phyloP scores from a whole-genome alignment of 305 asterid species.

The Fraxinus baroniana region DNA sequence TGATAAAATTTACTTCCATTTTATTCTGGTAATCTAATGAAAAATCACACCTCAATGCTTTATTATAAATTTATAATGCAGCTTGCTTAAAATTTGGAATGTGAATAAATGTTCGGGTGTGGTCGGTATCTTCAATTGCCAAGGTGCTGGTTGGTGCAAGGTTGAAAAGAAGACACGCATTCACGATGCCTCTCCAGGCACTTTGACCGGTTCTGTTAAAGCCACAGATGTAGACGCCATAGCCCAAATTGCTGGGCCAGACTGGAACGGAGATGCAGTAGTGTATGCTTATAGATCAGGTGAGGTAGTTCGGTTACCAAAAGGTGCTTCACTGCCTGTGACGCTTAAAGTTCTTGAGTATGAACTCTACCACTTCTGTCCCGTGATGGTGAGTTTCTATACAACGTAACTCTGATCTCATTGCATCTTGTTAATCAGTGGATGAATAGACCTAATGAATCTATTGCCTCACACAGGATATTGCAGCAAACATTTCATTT shows the following conservation, averaged over 20 bases:
- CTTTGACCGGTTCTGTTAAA: slow-evolving; percentile 39
- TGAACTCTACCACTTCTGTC: slow-evolving; percentile 51
- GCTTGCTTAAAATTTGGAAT: slow-evolving; percentile 57
- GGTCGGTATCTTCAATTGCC: slow-evolving; percentile 54
- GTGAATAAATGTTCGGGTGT: slow-evolving; percentile 47
- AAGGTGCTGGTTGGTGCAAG: slow-evolving; percentile 63
- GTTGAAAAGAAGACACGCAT: slow-evolving; percentile 43
- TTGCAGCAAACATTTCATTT: slow-evolving; percentile 28
- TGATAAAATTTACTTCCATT: not conserved
- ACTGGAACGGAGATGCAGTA: slow-evolving; percentile 44
- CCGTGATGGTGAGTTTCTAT: slow-evolving; percentile 35
- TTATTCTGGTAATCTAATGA: not conserved
- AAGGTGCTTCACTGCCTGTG: slow-evolving; percentile 47
- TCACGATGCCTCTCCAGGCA: slow-evolving; percentile 47
- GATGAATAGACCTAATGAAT: not conserved
- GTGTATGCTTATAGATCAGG: slow-evolving; percentile 47
- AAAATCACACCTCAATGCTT: not conserved
- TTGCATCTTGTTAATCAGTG: no score
- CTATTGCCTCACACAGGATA: slow-evolving; percentile 26
- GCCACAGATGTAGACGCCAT: slow-evolving; percentile 39
- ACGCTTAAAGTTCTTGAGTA: slow-evolving; percentile 44
- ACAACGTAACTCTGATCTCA: no score
- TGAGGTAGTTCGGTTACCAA: slow-evolving; percentile 35
- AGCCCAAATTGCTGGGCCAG: slow-evolving; percentile 36
- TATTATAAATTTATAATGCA: no score